Base-by-base conservation (phyloP, 2,329 filamentous ascomycete species). In the Xylariaceae sp. region DNA sequence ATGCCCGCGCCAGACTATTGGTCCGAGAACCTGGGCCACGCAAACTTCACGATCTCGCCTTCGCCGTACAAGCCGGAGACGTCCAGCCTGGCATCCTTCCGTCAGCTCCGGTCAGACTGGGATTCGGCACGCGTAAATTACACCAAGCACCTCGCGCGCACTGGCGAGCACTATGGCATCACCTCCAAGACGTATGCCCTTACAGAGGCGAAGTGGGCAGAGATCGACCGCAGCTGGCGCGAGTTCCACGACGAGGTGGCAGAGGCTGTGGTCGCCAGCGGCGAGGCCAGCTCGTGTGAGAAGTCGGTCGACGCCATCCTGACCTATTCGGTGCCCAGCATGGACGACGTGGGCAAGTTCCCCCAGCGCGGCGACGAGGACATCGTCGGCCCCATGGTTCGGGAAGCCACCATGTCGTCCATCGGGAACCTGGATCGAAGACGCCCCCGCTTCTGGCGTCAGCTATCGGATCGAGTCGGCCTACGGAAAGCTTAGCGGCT, bases 321-420 rank as follows among this genome's bases (percentile, higher is more conserved):
- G 26, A 75, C 74, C 38, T n/a, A n/a, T n/a, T 75, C 75, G 36
- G 76, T 88, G 43, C 82, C 83, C 0, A 70, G 74, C 17, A 73
- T 89, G 46, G 78, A 84, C 53, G 68, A 80, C 52, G 72, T 83
- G 42, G 82, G 83, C 52, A 94, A 95, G 58, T 95, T 94, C 51
- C 88, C 88, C 16, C 78, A 81, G 47, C 75, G 90, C 19, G 88
- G 88, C 33, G 88, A 94, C 50, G 82, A 89, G 49, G 89, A 94
- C 57, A 93, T 95, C 54, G 87, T 95, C 28, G 89, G 89, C 2
- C 89, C 89, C 5, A 94, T 95, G 89, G 76, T 78, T 47, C 72
- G 73, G 10, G 70, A 75, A 44, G 63, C 65, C 24, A 60, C 66
- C 42, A 76, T 76, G 71, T 56, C 38, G 6, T 44, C 47, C 15